Percentiles rank a stretch among this genome's conserved stretches.
Conservation (phyloP, 495 filamentous ascomycete genomes). For the Neurospora pannonica region DNA sequence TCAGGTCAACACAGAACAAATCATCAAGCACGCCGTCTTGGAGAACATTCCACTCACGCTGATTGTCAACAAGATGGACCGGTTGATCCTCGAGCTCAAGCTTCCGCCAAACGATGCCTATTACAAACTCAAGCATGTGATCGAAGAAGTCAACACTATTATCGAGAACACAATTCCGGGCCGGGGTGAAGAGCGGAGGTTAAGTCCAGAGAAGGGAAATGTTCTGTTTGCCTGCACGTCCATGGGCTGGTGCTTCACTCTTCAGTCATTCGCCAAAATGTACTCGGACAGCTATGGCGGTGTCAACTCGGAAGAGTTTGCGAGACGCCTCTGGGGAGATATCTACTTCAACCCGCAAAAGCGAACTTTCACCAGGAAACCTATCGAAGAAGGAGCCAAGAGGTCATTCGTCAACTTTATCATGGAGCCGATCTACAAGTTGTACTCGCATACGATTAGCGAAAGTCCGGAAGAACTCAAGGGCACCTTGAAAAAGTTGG, state of each 20-base stretch:
- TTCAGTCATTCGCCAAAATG: slow-evolving; percentile 90
- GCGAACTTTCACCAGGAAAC: slow-evolving; percentile 83
- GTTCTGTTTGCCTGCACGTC: slow-evolving; percentile 87
- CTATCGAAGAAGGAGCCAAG: slow-evolving; percentile 68
- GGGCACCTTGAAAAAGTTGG: slow-evolving; percentile 65
- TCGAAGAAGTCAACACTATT: slow-evolving; percentile 93
- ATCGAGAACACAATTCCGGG: slow-evolving; percentile 85
- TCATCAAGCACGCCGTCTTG: slow-evolving; percentile 89
- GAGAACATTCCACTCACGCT: slow-evolving; percentile 83
- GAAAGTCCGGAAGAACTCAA: slow-evolving; percentile 83
- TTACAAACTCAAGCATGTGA: slow-evolving; percentile 95
- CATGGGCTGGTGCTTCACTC: slow-evolving; percentile 94
- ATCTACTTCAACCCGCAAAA: slow-evolving; percentile 90
- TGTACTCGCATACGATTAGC: slow-evolving; percentile 93
- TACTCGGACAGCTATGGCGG: slow-evolving; percentile 82
- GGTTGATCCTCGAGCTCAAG: slow-evolving; percentile 88
- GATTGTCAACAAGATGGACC: slow-evolving; percentile 95
- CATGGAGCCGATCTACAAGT: slow-evolving; percentile 93
- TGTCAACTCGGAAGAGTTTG: slow-evolving; percentile 71
- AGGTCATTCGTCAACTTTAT: slow-evolving; percentile 91
- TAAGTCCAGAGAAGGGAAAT: slow-evolving; percentile 96
- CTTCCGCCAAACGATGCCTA: slow-evolving; percentile 93
- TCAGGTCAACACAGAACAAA: slow-evolving; percentile 90
- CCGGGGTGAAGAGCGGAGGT: slow-evolving; percentile 63
- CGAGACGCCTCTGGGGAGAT: slow-evolving; percentile 82